phyloP scores from a whole-genome alignment of 306 rosid genomes.

The Psophocarpus tetragonolobus region DNA sequence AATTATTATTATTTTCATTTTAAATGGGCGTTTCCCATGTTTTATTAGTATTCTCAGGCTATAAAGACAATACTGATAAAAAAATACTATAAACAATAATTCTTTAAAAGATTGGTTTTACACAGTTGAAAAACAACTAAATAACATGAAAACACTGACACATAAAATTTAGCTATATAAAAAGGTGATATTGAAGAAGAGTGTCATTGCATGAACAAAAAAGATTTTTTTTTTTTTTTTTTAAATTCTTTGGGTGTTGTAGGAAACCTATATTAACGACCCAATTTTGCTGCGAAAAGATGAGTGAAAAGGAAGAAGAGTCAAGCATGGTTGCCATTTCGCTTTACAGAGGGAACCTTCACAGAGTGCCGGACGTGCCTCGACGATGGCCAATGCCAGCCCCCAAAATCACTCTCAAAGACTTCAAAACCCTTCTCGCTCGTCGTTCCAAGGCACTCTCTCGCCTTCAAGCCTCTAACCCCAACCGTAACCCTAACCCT shows the following conservation, averaged over 20 bases:
- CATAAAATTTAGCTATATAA: background rate
- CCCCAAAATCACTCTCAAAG: constrained; percentile 68
- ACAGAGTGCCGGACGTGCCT: constrained; percentile 70
- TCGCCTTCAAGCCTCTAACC: constrained; percentile 42
- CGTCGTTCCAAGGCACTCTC: constrained; percentile 87
- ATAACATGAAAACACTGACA: background rate
- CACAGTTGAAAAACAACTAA: background rate
- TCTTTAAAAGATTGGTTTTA: no score
- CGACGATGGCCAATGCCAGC: constrained; percentile 89
- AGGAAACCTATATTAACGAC: constrained; percentile 24
- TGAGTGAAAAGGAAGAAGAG: background rate
- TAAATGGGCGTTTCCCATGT: no score
- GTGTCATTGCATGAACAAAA: background rate
- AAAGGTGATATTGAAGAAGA: background rate
- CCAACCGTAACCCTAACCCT: constrained; percentile 45
- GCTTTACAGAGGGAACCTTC: constrained; percentile 95
- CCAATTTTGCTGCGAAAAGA: background rate
- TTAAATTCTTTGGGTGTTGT: background rate
- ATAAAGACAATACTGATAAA: no score
- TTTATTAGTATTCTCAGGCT: no score
- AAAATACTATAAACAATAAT: no score
- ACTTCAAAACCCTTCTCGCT: constrained; percentile 66
- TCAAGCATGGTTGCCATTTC: constrained; percentile 82
- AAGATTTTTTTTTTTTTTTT: no score
- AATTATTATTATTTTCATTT: no score